phyloP scores from a whole-genome alignment of 2,329 filamentous ascomycete genomes.

The Cyphellophora europaea region DNA sequence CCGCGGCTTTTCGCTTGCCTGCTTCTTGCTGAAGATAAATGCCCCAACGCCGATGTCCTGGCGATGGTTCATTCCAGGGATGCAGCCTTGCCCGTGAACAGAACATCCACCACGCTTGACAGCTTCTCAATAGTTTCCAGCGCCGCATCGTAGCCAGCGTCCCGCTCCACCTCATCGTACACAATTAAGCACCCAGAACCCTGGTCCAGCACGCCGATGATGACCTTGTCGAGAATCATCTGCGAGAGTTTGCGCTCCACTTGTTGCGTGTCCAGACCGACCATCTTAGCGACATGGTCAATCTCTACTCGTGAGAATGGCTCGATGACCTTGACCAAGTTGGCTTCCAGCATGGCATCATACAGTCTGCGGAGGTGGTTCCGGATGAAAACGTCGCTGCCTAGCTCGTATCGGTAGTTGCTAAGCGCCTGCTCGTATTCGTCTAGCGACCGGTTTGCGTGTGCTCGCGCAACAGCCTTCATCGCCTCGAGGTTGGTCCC shows the following conservation, averaged over 20 bases:
- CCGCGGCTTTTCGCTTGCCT: too few species aligned
- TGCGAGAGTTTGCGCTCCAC: constrained; percentile 97
- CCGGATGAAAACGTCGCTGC: constrained; percentile 89
- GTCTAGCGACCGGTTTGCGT: constrained; percentile 89
- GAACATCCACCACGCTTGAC: constrained; percentile 90
- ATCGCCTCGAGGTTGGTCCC: constrained; percentile 95
- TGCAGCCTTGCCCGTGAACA: constrained; percentile 96
- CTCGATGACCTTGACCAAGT: constrained; percentile 98
- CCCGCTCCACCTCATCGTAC: constrained; percentile 87
- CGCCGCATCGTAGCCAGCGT: constrained; percentile 89
- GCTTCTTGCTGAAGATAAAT: too few species aligned
- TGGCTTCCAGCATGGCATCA: constrained; percentile 98
- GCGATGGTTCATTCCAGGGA: constrained; percentile 79
- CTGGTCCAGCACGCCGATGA: constrained; percentile 93
- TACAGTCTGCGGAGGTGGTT: constrained; percentile 93
- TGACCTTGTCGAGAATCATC: constrained; percentile 99
- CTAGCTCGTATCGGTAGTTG: constrained; percentile 85
- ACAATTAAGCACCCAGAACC: constrained; percentile 96
- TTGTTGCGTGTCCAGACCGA: constrained; percentile 88
- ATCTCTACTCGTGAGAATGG: constrained; percentile 97
- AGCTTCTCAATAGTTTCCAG: constrained; percentile 93
- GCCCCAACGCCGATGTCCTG: too few species aligned
- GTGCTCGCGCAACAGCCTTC: constrained; percentile 95
- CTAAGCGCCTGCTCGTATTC: constrained; percentile 93
- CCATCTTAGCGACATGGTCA: constrained; percentile 93